Evolutionary conservation across 169 alveolate species (phyloP).

Genomic region (Eimeria maxima): DNA sequence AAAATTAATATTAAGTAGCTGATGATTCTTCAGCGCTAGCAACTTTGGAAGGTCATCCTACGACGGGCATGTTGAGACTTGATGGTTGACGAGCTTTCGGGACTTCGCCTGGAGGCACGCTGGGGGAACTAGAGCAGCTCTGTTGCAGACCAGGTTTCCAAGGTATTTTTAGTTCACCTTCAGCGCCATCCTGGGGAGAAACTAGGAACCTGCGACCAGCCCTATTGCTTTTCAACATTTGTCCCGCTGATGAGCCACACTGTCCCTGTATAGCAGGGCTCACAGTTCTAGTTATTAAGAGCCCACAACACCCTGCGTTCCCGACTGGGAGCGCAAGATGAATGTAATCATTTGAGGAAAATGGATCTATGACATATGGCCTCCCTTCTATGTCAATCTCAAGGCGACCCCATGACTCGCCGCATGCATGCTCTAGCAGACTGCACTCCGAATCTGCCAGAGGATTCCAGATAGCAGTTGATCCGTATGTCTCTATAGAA

Average conservation of each 20-base stretch:
- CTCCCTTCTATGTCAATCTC: constrained; percentile 20
- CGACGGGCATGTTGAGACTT: neutral
- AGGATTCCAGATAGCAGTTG: neutral
- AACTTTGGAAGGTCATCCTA: constrained; percentile 4
- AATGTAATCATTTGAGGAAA: neutral
- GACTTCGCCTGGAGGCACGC: neutral
- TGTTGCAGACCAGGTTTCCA: neutral
- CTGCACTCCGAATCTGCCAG: constrained; percentile 23
- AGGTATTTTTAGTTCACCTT: neutral
- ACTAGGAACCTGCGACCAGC: neutral
- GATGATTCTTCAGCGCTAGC: neutral
- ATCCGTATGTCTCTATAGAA: neutral
- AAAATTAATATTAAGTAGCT: neutral
- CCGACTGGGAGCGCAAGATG: constrained; percentile 6
- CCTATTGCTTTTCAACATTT: neutral
- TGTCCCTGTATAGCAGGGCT: neutral
- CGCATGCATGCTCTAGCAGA: constrained; percentile 27
- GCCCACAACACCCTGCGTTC: neutral
- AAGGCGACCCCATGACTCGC: constrained; percentile 56
- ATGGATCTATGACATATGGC: constrained; percentile 1
- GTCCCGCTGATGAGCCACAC: neutral
- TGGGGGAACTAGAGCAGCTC: neutral
- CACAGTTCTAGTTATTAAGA: neutral
- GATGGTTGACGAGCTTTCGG: neutral
- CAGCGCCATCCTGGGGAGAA: constrained; percentile 1